phyloP scores from a whole-genome alignment of 257 asterid genomes.

The Rauvolfia tetraphylla region DNA sequence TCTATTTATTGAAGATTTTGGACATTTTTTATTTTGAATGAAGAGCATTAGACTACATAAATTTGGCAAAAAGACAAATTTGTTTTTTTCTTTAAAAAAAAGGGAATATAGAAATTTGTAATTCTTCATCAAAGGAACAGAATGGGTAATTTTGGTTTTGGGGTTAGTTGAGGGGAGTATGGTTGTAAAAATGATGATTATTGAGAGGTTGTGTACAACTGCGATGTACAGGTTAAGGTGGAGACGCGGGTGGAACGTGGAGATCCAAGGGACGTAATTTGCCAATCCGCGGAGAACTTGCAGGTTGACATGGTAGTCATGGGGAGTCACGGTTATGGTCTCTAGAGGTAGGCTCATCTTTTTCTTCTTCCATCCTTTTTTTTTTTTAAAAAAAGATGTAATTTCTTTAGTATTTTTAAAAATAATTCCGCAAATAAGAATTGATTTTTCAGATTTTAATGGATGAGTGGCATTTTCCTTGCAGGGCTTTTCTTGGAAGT shows the following conservation, averaged over 20 bases:
- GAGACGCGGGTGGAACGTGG: constrained; percentile 57
- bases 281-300: constrained; percentile 48
- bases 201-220: constrained; percentile 1
- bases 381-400: background rate
- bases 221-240: constrained; percentile 50
- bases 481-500: constrained; percentile 78
- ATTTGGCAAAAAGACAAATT: too few species aligned
- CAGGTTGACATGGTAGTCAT: constrained; percentile 59
- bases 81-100: too few species aligned
- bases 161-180: background rate
- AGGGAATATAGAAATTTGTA: too few species aligned
- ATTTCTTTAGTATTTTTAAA: background rate
- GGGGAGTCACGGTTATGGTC: constrained; percentile 74
- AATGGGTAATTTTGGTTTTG: background rate
- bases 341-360: constrained; percentile 39
- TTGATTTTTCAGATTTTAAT: background rate
- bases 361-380: too few species aligned
- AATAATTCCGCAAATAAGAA: background rate
- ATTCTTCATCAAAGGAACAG: background rate
- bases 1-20: background rate
- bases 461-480: background rate
- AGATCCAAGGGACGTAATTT: constrained; percentile 80
- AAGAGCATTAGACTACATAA: background rate
- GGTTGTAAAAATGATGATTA: background rate
- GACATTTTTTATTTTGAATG: background rate